Conservation (phyloP, 805 yeast genomes). For the Nakazawaea wickerhamii region DNA sequence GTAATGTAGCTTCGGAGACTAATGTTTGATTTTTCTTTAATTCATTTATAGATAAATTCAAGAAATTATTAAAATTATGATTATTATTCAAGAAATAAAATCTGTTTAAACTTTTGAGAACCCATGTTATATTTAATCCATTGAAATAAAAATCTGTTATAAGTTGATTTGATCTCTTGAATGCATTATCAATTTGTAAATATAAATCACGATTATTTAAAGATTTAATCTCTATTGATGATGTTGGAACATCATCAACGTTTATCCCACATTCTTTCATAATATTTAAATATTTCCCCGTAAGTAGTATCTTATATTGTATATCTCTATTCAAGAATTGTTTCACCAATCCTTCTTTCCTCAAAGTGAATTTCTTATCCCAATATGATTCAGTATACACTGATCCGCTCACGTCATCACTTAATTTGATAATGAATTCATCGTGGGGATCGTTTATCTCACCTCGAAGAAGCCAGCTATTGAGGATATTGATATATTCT, state of each 20-base stretch:
- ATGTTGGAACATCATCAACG: conserved; percentile 6
- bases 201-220: conserved; percentile 35
- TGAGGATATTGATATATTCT: conserved; percentile 62
- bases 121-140: conserved; percentile 49
- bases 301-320: conserved; percentile 62
- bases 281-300: conserved; percentile 83
- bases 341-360: conserved; percentile 68
- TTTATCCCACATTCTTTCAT: conserved; percentile 55
- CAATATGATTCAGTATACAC: conserved; percentile 51
- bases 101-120: conserved; percentile 47
- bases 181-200: conserved; percentile 54
- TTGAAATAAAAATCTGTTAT: conserved; percentile 51
- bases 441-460: conserved; percentile 69
- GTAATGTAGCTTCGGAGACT: conserved; percentile 27
- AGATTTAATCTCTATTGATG: conserved; percentile 25
- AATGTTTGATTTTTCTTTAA: conserved; percentile 32
- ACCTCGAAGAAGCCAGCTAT: conserved; percentile 78
- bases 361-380: conserved; percentile 68
- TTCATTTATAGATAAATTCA: conserved; percentile 47
- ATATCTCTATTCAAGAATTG: conserved; percentile 50
- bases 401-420: conserved; percentile 21
- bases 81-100: conserved; percentile 54
- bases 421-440: conserved; percentile 70
- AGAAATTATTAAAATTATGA: conserved; percentile 45
- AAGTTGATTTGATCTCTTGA: conserved; percentile 58